Evolutionary conservation across 495 filamentous ascomycete species (phyloP).

Genomic region (Talaromyces wortmannii): DNA sequence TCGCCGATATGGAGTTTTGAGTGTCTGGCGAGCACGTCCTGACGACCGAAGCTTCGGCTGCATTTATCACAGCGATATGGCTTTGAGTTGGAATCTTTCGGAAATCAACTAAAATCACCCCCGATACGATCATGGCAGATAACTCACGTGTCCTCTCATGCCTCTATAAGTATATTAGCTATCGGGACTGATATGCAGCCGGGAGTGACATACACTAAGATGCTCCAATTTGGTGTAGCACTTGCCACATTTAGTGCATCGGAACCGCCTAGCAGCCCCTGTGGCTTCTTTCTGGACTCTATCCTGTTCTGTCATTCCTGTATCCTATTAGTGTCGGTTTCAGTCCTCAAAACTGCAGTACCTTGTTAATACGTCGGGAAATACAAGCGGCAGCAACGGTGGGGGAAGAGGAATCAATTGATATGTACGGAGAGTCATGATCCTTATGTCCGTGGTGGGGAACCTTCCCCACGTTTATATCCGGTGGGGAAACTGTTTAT

Average conservation of each 20-base stretch:
- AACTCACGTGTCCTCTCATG: no score
- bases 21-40: slow-evolving; percentile 11
- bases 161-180: no score
- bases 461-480: background rate
- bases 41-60: slow-evolving; percentile 10
- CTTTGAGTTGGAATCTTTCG: slow-evolving; percentile 12
- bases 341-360: no score
- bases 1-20: no score
- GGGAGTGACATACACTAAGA: slow-evolving; percentile 6
- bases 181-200: no score
- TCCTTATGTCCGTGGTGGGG: background rate
- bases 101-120: background rate
- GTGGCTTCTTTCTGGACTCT: no score
- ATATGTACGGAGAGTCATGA: background rate
- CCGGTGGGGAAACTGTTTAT: background rate
- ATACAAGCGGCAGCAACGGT: no score
- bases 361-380: no score
- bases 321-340: no score
- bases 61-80: slow-evolving; percentile 12
- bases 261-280: background rate
- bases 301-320: no score
- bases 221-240: slow-evolving; percentile 14
- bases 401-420: no score
- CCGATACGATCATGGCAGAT: no score
- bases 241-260: background rate